Evolutionary conservation across 2,329 filamentous ascomycete genomes (phyloP).

Genomic region (Neopestalotiopsis sp.): DNA sequence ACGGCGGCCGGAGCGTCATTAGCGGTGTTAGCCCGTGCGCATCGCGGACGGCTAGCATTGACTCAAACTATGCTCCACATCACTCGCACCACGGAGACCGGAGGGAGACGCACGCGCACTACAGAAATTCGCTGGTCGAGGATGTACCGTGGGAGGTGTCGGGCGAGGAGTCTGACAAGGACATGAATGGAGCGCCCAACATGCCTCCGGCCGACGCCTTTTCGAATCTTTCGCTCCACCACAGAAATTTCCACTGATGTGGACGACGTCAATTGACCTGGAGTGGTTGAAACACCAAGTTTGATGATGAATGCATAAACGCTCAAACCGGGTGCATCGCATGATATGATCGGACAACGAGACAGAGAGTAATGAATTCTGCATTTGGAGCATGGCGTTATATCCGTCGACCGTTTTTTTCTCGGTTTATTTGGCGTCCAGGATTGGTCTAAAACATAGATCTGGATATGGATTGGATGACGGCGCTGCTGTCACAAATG

Average conservation of each 20-base stretch:
- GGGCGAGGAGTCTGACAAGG: slow-evolving; percentile 23
- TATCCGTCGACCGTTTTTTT: not conserved
- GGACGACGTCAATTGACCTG: not conserved
- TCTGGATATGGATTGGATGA: not conserved
- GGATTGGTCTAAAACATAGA: not conserved
- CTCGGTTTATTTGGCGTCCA: not conserved
- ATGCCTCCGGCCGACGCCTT: not conserved
- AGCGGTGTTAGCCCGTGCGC: slow-evolving; percentile 37
- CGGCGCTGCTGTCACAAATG: not conserved
- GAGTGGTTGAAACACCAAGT: not conserved
- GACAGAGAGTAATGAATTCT: not conserved
- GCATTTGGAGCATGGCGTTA: not conserved
- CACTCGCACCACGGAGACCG: slow-evolving; percentile 19
- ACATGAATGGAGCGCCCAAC: not conserved
- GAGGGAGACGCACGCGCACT: slow-evolving; percentile 24
- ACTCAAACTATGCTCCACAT: slow-evolving; percentile 24
- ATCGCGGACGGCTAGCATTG: slow-evolving; percentile 33
- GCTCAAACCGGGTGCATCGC: not conserved
- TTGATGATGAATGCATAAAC: not conserved
- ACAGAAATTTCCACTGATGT: not conserved
- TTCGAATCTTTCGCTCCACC: not conserved
- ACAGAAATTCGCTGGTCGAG: slow-evolving; percentile 23
- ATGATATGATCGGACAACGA: not conserved
- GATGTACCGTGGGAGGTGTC: slow-evolving; percentile 26
- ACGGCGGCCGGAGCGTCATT: slow-evolving; percentile 27